phyloP scores from a whole-genome alignment of 352 stramenopile genomes.

The Phytophthora citrophthora region DNA sequence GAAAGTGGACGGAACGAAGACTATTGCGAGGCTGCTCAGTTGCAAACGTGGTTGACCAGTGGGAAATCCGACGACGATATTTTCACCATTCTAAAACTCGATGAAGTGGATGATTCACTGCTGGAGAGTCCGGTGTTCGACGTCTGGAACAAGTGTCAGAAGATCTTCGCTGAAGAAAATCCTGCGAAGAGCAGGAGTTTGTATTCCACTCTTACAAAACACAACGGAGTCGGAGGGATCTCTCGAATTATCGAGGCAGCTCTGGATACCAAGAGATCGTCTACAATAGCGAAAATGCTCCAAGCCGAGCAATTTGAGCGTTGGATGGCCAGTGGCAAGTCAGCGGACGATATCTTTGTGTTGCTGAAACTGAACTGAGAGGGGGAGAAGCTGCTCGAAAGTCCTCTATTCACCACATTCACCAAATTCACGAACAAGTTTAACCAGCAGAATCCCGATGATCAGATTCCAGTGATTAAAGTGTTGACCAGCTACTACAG shows the following conservation, averaged over 20 bases:
- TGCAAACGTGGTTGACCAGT: not conserved
- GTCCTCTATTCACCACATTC: not conserved
- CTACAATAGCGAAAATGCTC: not conserved
- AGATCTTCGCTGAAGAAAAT: not conserved
- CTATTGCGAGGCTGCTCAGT: slow-evolving; percentile 1
- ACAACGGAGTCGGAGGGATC: not conserved
- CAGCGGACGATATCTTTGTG: not conserved
- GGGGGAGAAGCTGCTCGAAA: not conserved
- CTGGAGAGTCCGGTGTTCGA: not conserved
- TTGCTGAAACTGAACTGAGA: not conserved
- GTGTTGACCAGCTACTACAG: not conserved
- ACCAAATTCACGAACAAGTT: not conserved
- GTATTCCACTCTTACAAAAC: not conserved
- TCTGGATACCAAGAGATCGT: too few relatives aligned
- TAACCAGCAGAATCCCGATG: not conserved
- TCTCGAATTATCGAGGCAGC: not conserved
- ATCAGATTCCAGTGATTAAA: not conserved
- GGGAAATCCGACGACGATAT: not conserved
- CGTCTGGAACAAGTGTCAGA: not conserved
- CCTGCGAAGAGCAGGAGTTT: not conserved
- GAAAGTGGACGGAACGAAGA: not conserved
- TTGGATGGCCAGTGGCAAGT: not conserved
- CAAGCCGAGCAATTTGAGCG: not conserved
- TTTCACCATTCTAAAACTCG: not conserved
- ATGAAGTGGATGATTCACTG: not conserved